A percentile compares a stretch with the other conserved stretches of the same genome.
Evolutionary conservation across 192 early-diverging fungal genomes (phyloP).

Genomic region (Backusella mclennaniae): DNA sequence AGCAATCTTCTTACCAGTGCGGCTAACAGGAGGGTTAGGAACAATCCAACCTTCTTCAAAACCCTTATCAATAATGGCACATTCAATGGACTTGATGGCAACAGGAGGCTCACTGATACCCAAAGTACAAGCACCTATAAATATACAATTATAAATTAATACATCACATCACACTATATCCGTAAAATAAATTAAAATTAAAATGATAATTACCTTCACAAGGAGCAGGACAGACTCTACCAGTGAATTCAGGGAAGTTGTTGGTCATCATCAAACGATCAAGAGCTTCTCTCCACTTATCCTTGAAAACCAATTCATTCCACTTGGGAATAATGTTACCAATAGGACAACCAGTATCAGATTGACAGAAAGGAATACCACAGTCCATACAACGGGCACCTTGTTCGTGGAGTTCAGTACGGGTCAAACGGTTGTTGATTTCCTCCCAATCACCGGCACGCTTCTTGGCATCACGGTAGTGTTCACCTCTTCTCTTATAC

Average conservation of each 20-base stretch:
- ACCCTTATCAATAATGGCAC: slow-evolving; percentile 95
- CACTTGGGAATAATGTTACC: slow-evolving; percentile 99
- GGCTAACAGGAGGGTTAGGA: slow-evolving; percentile 72
- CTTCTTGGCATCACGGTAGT: slow-evolving; percentile 81
- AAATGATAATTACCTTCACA: not conserved
- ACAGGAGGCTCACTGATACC: slow-evolving; percentile 96
- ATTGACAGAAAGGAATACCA: slow-evolving; percentile 98
- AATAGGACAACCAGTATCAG: slow-evolving; percentile 95
- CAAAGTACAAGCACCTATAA: slow-evolving; percentile 63
- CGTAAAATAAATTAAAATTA: not conserved
- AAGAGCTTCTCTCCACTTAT: slow-evolving; percentile 95
- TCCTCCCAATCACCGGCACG: slow-evolving; percentile 92
- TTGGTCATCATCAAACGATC: slow-evolving; percentile 93
- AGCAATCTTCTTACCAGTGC: slow-evolving; percentile 84
- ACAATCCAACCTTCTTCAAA: slow-evolving; percentile 98
- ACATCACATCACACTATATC: not conserved
- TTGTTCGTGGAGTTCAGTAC: slow-evolving; percentile 83
- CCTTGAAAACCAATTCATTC: slow-evolving; percentile 96
- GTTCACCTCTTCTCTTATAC: slow-evolving; percentile 87
- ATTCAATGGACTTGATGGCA: slow-evolving; percentile 96
- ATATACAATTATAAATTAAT: not conserved
- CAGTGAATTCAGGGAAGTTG: slow-evolving; percentile 99
- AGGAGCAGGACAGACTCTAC: slow-evolving; percentile 97
- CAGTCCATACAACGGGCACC: slow-evolving; percentile 98
- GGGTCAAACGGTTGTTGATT: slow-evolving; percentile 85